Percentiles rank a stretch among this genome's conserved stretches.
These are phyloP conservation scores for Kwoniella dendrophila DNA, from an alignment of 768 basidiomycete genomes.

Conservation along the genomic window DNA sequence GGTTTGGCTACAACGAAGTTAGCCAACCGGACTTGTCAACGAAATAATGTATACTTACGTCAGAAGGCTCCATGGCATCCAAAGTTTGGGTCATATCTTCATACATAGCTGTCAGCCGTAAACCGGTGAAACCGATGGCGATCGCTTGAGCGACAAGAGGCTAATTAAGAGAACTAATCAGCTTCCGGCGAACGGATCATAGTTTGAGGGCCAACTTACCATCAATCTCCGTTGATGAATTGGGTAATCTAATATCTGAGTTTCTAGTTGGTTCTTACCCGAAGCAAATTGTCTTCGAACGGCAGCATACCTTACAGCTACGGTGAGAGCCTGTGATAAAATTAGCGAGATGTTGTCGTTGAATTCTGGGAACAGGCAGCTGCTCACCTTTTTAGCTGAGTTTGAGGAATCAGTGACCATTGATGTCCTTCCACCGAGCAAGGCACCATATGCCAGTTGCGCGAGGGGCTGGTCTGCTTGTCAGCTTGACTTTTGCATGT, in stretches of 20 bases:
- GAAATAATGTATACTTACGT: constrained; percentile 37
- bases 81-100: constrained; percentile 53
- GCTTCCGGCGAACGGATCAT: not conserved
- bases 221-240: constrained; percentile 57
- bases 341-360: not conserved
- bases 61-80: constrained; percentile 55
- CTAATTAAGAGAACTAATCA: constrained; percentile 25
- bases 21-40: not conserved
- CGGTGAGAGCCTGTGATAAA: constrained; percentile 54
- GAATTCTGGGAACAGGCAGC: not conserved
- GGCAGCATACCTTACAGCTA: constrained; percentile 59
- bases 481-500: constrained; percentile 9
- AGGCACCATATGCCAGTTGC: constrained; percentile 59
- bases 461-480: constrained; percentile 51
- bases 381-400: constrained; percentile 57
- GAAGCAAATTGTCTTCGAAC: constrained; percentile 58
- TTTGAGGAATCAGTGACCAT: constrained; percentile 58
- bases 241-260: constrained; percentile 59
- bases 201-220: constrained; percentile 31
- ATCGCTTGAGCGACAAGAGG: constrained; percentile 57
- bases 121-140: constrained; percentile 56
- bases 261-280: constrained; percentile 57
- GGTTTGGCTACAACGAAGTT: constrained; percentile 45
- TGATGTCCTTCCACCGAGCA: constrained; percentile 57
- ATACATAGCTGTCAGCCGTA: constrained; percentile 53